These are phyloP conservation scores for Debaryomyces sp. DNA, from an alignment of 1,139 yeast genomes.

Conservation along the genomic window DNA sequence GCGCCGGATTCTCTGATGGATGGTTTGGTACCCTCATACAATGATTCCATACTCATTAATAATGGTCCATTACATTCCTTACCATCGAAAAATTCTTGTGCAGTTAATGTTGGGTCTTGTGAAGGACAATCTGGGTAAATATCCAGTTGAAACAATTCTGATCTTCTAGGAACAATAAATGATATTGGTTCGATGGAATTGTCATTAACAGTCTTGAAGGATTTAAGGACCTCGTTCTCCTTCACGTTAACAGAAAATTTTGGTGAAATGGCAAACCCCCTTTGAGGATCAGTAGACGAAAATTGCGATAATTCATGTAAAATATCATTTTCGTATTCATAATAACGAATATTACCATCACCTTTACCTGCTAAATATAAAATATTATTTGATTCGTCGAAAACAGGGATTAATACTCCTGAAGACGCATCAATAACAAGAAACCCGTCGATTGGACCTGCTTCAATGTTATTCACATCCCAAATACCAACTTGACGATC, in stretches of 20 bases:
- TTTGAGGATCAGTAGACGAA: slow-evolving; percentile 88
- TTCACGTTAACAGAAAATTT: slow-evolving; percentile 75
- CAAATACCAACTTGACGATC: slow-evolving; percentile 96
- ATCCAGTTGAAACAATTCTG: slow-evolving; percentile 90
- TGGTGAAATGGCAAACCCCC: slow-evolving; percentile 93
- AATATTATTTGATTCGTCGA: slow-evolving; percentile 77
- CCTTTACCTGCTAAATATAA: slow-evolving; percentile 96
- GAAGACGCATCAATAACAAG: slow-evolving; percentile 85
- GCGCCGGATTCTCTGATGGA: slow-evolving; percentile 39
- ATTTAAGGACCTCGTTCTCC: slow-evolving; percentile 81
- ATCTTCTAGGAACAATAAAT: slow-evolving; percentile 88
- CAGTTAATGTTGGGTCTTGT: slow-evolving; percentile 71
- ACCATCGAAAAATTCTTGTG: slow-evolving; percentile 80
- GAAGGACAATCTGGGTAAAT: slow-evolving; percentile 93
- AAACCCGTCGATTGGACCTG: slow-evolving; percentile 90
- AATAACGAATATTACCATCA: slow-evolving; percentile 95
- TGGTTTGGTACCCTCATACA: slow-evolving; percentile 76
- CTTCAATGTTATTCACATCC: slow-evolving; percentile 73
- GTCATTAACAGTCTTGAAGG: slow-evolving; percentile 86
- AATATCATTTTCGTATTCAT: slow-evolving; percentile 81
- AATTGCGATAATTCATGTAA: slow-evolving; percentile 82
- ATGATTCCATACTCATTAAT: slow-evolving; percentile 69
- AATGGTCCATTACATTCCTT: slow-evolving; percentile 82
- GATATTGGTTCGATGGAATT: slow-evolving; percentile 84
- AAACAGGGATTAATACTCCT: slow-evolving; percentile 90